phyloP scores from a whole-genome alignment of 78 protist species.

The Dictyostelium brefeldianum region DNA sequence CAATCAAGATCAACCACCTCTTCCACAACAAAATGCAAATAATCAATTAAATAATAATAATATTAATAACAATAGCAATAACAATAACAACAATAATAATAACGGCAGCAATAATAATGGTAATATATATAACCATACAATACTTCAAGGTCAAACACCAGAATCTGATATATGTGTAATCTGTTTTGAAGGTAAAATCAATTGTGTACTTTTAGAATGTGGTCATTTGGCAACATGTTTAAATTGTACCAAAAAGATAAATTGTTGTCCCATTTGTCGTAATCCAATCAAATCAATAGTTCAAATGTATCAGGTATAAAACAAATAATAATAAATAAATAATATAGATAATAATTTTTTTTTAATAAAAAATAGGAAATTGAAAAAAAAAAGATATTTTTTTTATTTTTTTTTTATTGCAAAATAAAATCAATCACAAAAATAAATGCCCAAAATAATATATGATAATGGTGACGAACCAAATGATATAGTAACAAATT shows the following conservation, averaged over 20 bases:
- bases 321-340: not conserved
- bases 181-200: slow-evolving; percentile 31
- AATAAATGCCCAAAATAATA: not conserved
- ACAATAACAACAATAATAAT: not conserved
- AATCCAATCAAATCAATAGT: slow-evolving; percentile 8
- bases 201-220: slow-evolving; percentile 39
- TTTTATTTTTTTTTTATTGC: no score
- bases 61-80: not conserved
- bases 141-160: slow-evolving; percentile 39
- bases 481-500: no score
- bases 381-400: no score
- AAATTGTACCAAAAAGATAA: slow-evolving; percentile 2
- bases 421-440: no score
- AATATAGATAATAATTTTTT: no score
- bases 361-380: no score
- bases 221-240: slow-evolving; percentile 40
- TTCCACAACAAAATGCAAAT: not conserved
- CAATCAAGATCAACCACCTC: not conserved
- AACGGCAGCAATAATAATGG: not conserved
- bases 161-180: slow-evolving; percentile 6
- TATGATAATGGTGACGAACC: no score
- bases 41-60: not conserved
- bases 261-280: slow-evolving; percentile 54
- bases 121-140: not conserved
- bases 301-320: slow-evolving; percentile 44